These are phyloP conservation scores for Backusella luteola DNA, from an alignment of 192 early-diverging fungal species.

Conservation along the genomic window DNA sequence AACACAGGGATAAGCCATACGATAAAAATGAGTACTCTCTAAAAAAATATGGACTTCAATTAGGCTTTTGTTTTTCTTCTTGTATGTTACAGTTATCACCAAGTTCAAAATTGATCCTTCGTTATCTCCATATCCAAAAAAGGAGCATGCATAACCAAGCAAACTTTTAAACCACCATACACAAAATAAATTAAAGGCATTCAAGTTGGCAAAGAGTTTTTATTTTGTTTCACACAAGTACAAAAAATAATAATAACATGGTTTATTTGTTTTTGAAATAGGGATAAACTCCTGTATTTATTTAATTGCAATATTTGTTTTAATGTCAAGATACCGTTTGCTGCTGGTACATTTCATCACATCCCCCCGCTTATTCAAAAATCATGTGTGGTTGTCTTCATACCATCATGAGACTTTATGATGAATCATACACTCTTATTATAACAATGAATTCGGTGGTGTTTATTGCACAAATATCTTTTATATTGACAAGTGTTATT, in stretches of 20 bases:
- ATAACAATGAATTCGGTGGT: not conserved
- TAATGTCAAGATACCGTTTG: not conserved
- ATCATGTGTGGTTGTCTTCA: not conserved
- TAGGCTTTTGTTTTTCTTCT: not conserved
- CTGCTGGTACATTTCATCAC: not conserved
- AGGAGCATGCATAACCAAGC: not conserved
- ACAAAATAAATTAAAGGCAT: not conserved
- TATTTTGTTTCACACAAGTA: not conserved
- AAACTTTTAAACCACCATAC: not conserved
- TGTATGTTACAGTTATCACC: not conserved
- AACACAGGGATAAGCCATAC: not conserved
- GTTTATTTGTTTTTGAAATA: not conserved
- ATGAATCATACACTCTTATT: not conserved
- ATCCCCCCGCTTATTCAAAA: not conserved
- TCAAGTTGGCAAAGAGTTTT: not conserved
- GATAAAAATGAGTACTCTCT: not conserved
- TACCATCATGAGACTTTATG: not conserved
- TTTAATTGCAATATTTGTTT: not conserved
- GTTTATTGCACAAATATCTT: not conserved
- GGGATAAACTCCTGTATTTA: not conserved
- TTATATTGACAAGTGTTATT: not conserved
- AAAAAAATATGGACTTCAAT: not conserved
- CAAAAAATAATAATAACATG: not conserved
- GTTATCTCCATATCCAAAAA: not conserved
- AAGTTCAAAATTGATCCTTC: not conserved